These are phyloP conservation scores for Rhodotorula diobovata DNA, from an alignment of 768 basidiomycete species.

Conservation along the genomic window DNA sequence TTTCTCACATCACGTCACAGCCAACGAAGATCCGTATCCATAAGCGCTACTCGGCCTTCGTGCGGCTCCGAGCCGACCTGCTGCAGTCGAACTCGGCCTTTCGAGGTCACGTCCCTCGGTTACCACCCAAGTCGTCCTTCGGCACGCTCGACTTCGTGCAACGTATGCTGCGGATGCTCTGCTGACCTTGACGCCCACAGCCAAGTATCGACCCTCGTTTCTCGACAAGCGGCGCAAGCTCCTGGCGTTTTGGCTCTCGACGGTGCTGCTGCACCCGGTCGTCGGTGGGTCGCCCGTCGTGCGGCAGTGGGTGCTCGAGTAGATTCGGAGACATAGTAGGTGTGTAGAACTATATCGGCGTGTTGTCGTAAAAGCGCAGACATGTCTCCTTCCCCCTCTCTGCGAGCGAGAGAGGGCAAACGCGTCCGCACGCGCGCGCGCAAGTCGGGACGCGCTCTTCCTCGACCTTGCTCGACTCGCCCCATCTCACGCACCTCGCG, in stretches of 20 bases:
- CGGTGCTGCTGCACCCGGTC: constrained; percentile 30
- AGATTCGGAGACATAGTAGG: background rate
- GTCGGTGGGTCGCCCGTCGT: constrained; percentile 13
- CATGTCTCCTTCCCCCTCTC: background rate
- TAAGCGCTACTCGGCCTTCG: constrained; percentile 43
- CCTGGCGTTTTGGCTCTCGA: constrained; percentile 36
- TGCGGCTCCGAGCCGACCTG: constrained; percentile 36
- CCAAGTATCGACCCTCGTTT: constrained; percentile 42
- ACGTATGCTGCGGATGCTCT: too few relatives aligned
- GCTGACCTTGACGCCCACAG: background rate
- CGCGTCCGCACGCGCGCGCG: background rate
- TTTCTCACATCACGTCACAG: constrained; percentile 1
- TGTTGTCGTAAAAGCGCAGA: background rate
- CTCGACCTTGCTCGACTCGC: background rate
- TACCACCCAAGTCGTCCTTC: constrained; percentile 41
- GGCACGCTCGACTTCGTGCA: too few relatives aligned
- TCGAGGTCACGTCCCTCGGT: constrained; percentile 18
- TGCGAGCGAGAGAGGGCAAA: background rate
- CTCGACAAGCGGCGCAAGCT: constrained; percentile 39
- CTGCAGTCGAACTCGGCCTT: constrained; percentile 23
- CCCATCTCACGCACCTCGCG: background rate
- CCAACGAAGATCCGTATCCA: constrained; percentile 28
- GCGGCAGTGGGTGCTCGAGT: constrained; percentile 28
- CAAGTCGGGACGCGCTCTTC: background rate
- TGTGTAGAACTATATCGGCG: background rate